A percentile compares a stretch with the other conserved stretches of the same genome.
phyloP scores from a whole-genome alignment of 352 stramenopile genomes.

The Pythium aquatile region DNA sequence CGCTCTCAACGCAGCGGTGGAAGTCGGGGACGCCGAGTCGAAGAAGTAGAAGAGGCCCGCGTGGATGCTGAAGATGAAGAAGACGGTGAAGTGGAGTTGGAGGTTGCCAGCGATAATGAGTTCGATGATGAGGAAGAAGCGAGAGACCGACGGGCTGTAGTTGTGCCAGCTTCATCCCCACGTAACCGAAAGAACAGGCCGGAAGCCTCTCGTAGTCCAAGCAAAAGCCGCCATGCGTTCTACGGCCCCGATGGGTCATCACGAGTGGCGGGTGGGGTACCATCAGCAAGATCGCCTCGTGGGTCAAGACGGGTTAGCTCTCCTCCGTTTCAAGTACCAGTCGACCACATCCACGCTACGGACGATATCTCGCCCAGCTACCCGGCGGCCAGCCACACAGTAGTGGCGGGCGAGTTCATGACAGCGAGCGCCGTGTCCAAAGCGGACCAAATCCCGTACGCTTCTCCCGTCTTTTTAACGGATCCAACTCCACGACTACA shows the following conservation, averaged over 20 bases:
- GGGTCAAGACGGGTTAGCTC: neutral
- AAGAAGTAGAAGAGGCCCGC: neutral
- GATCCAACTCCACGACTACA: slow-evolving; percentile 26
- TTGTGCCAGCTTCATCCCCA: slow-evolving; percentile 22
- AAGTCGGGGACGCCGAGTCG: slow-evolving; percentile 8
- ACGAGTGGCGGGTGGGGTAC: slow-evolving; percentile 13
- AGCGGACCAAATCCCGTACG: slow-evolving; percentile 48
- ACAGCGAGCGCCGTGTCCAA: slow-evolving; percentile 23
- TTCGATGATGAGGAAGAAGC: slow-evolving; percentile 22
- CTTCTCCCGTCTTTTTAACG: slow-evolving; percentile 57
- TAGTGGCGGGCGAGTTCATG: neutral
- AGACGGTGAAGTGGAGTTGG: slow-evolving; percentile 13
- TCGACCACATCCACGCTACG: neutral
- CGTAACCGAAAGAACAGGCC: neutral
- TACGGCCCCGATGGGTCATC: slow-evolving; percentile 43
- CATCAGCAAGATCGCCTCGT: slow-evolving; percentile 14
- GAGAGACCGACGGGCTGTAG: slow-evolving; percentile 18
- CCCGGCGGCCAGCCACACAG: neutral
- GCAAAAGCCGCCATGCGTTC: slow-evolving; percentile 33
- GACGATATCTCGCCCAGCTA: neutral
- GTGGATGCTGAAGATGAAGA: slow-evolving; percentile 15
- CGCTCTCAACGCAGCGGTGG: slow-evolving; percentile 15
- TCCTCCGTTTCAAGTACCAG: neutral
- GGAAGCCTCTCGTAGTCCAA: slow-evolving; percentile 12
- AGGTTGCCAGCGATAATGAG: slow-evolving; percentile 22